These are phyloP conservation scores for Takakia lepidozioides DNA, from an alignment of 225 moss, liverwort and hornwort genomes.

Conservation along the genomic window DNA sequence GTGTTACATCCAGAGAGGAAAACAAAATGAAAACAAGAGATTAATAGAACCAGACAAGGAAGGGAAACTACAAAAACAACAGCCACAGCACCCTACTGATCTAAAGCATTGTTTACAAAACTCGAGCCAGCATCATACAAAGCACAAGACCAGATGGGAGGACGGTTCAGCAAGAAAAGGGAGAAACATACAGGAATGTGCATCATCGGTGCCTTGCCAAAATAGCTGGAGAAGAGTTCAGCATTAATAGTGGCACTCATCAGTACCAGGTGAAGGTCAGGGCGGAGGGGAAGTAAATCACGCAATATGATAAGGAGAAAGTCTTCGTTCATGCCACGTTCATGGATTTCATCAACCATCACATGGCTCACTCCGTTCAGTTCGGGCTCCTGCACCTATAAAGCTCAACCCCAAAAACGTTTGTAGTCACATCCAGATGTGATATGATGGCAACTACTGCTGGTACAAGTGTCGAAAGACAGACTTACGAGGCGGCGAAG, in stretches of 20 bases:
- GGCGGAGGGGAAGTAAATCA: conserved; percentile 84
- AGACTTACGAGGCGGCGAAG: conserved; percentile 76
- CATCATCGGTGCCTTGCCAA: conserved; percentile 93
- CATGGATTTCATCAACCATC: conserved; percentile 98
- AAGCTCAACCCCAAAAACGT: conserved; percentile 2
- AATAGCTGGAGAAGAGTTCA: conserved; percentile 83
- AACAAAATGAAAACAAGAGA: no score
- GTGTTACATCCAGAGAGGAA: no score
- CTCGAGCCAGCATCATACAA: no score
- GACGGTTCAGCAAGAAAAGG: no score
- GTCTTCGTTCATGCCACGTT: conserved; percentile 99
- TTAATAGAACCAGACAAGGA: no score
- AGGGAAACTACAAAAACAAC: no score
- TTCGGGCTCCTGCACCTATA: conserved; percentile 89
- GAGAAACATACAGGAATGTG: conserved; percentile 79
- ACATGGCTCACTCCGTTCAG: conserved; percentile 95
- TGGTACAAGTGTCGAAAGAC: not conserved
- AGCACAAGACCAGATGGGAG: no score
- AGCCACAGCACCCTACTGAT: no score
- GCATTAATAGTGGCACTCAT: conserved; percentile 99
- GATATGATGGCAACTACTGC: not conserved
- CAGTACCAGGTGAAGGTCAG: conserved; percentile 80
- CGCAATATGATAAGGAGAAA: conserved; percentile 89
- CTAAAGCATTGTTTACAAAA: no score
- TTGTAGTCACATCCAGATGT: not conserved